phyloP scores from a whole-genome alignment of 768 basidiomycete genomes.

The Panus rudis region DNA sequence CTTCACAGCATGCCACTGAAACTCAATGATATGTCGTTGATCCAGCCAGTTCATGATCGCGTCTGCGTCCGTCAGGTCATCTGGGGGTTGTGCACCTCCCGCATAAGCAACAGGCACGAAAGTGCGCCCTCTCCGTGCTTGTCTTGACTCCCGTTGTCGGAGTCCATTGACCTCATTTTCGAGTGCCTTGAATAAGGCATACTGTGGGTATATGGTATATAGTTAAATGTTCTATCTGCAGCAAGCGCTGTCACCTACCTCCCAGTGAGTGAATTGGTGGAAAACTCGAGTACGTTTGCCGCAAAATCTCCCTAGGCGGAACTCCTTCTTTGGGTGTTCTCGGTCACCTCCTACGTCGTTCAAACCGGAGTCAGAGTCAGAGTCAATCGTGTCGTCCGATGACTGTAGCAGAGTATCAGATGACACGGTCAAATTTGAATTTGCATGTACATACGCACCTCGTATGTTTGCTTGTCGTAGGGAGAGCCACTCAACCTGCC shows the following conservation, averaged over 20 bases:
- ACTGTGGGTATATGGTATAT: constrained; percentile 31
- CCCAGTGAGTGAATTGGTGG: constrained; percentile 77
- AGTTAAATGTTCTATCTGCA: background rate
- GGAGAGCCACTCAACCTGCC: constrained; percentile 58
- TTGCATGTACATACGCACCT: constrained; percentile 30
- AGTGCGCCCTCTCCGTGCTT: constrained; percentile 26
- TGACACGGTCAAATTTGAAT: background rate
- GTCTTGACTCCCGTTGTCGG: constrained; percentile 15
- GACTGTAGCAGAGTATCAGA: background rate
- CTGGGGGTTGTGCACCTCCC: constrained; percentile 51
- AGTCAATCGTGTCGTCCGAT: constrained; percentile 10
- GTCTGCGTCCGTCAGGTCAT: constrained; percentile 67
- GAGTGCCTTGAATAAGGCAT: constrained; percentile 56
- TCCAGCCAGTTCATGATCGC: constrained; percentile 80
- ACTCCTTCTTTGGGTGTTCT: constrained; percentile 28
- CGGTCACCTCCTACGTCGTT: constrained; percentile 20
- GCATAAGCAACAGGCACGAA: constrained; percentile 57
- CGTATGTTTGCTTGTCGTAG: constrained; percentile 69
- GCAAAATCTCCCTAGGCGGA: constrained; percentile 76
- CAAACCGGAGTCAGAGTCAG: constrained; percentile 11
- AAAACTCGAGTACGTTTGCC: constrained; percentile 60
- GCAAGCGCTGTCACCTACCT: constrained; percentile 39
- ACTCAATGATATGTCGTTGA: constrained; percentile 54
- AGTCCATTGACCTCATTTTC: constrained; percentile 52
- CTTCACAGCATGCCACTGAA: constrained; percentile 65